A percentile compares a stretch with the other conserved stretches of the same genome.
Conservation (phyloP, 345 rosid genomes). For the Eucalyptus polyanthemos region DNA sequence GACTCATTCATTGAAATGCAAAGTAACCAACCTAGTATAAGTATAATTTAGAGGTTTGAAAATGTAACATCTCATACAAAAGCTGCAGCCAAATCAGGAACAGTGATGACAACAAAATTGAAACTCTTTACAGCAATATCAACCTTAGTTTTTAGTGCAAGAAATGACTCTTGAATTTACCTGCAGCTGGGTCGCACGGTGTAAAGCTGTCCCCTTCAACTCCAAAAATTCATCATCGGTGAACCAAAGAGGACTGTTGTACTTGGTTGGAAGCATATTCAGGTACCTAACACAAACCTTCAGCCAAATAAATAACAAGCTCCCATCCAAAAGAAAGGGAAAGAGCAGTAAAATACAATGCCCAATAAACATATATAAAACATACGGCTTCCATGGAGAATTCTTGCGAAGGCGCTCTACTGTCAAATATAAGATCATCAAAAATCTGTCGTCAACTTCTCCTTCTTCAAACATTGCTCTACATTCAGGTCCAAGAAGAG, state of each 20-base stretch:
- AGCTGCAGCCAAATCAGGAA: neutral
- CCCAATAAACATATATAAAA: neutral
- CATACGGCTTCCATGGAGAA: conserved; percentile 89
- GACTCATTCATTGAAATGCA: neutral
- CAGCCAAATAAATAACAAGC: neutral
- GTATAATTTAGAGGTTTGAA: neutral
- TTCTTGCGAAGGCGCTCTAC: conserved; percentile 67
- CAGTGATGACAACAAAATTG: neutral
- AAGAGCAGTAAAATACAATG: neutral
- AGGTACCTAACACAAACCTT: conserved; percentile 43
- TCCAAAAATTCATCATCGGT: conserved; percentile 60
- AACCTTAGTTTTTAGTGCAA: neutral
- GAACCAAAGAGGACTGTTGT: conserved; percentile 88
- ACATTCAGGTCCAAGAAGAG: conserved; percentile 78
- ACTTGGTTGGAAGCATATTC: conserved; percentile 79
- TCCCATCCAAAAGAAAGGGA: neutral
- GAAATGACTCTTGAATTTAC: conserved; percentile 7
- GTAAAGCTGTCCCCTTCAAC: conserved; percentile 69
- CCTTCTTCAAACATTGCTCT: conserved; percentile 76
- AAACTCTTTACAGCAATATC: neutral
- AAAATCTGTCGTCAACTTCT: conserved; percentile 80
- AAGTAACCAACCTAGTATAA: neutral
- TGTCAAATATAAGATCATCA: conserved; percentile 64
- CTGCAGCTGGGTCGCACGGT: conserved; percentile 74
- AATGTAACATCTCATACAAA: neutral